Conservation (phyloP, 2,329 filamentous ascomycete genomes). For the Alternaria conjuncta region DNA sequence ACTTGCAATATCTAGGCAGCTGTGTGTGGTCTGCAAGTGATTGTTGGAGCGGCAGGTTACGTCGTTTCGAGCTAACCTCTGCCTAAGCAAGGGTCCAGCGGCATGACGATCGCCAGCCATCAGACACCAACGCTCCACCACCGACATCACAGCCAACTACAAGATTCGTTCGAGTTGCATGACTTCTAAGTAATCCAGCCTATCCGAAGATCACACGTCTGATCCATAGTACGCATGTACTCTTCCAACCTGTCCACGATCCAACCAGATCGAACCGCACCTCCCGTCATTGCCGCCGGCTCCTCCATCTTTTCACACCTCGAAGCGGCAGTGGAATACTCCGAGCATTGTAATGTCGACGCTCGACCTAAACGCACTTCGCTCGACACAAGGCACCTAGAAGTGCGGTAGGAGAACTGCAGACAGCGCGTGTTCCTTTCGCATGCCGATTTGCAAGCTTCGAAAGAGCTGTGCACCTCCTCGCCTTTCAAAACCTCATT, state of each 20-base stretch:
- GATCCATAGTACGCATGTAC: not conserved
- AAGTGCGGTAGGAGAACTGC: constrained; percentile 1
- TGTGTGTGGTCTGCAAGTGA: constrained; percentile 2
- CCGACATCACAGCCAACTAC: not conserved
- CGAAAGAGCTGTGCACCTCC: not conserved
- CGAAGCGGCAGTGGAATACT: not conserved
- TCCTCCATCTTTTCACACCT: not conserved
- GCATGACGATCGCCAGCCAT: constrained; percentile 15
- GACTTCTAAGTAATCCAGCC: not conserved
- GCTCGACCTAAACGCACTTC: not conserved
- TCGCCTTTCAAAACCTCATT: not conserved
- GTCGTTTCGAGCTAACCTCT: constrained; percentile 21
- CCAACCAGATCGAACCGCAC: constrained; percentile 4
- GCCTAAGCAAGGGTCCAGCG: constrained; percentile 21
- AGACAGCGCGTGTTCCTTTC: not conserved
- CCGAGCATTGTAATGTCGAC: not conserved
- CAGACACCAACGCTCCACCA: constrained; percentile 1
- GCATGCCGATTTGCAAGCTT: not conserved
- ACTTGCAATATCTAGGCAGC: not conserved
- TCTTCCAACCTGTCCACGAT: not conserved
- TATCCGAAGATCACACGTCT: not conserved
- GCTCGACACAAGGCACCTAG: not conserved
- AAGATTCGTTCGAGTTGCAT: not conserved
- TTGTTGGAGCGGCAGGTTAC: constrained; percentile 21
- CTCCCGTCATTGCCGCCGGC: not conserved